Base-by-base conservation (phyloP, 169 alveolate genomes). In the Cryptosporidium andersoni region DNA sequence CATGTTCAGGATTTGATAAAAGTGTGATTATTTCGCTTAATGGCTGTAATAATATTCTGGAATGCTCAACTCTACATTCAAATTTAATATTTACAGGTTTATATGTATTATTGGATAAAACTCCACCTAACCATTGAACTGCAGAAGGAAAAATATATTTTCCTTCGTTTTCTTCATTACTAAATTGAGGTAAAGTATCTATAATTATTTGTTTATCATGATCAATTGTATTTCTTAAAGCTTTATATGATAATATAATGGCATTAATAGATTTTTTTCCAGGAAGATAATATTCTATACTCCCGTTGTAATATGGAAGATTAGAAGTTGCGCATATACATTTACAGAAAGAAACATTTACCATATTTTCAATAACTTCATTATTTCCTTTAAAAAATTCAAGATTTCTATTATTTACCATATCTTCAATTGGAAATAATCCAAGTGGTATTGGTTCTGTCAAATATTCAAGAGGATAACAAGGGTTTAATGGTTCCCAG, bases 401-500 rank as follows among this genome's bases (percentile, higher is more conserved):
- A 36, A 48, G 6, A 36, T 34, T 58, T 1, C 64, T 7, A 3
- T 74, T 48, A 48, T 74, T 74, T 3, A 74, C 6, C 39, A 74
- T 74, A 25, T 58, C 49, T 49, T 74, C 85, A 12, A 74, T 9
- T 43, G 85, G 85, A 34, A 74, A 47, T 16, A 12, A 12, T 2
- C 85, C 85, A 7, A 74, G 51, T 60, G 43, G 14, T 12, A 74
- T 43, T 55, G 66, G 66, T 9, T 74, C 55, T 45, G 85, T 58
- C 42, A 74, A 58, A 43, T 47, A 74, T 2, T 49, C 49, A 3
- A 74, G 55, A 37, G 55, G 85, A 2, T 64, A 7, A 56, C 48
- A 40, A n/a, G 85, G 62, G 16, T 60, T 74, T 25, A 74, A 58
- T 58, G 68, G 52, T 42, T 74, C 85, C 85, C 85, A 74, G 48